phyloP scores from a whole-genome alignment of 2,329 filamentous ascomycete species.

The Colletotrichum lindemuthianum region DNA sequence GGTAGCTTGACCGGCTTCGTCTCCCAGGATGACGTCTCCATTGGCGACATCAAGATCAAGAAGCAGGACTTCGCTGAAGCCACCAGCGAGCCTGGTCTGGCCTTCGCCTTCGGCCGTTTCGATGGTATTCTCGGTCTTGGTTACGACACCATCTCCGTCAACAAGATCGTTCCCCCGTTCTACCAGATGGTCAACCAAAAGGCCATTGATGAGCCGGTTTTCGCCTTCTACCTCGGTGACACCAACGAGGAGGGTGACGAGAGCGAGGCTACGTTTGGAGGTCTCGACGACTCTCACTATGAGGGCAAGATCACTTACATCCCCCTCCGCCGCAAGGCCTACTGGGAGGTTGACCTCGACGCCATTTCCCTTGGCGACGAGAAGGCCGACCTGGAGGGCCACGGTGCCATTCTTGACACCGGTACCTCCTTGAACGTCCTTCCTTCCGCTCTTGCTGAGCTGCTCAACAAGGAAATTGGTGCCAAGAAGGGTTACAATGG shows the following conservation, averaged over 20 bases:
- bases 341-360: constrained; percentile 99
- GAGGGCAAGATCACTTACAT: constrained; percentile 91
- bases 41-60: constrained; percentile 90
- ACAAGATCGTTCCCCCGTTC: constrained; percentile 93
- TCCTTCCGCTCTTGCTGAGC: constrained; percentile 88
- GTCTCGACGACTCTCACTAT: constrained; percentile 82
- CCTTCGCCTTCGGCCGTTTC: constrained; percentile 97
- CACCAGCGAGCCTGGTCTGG: constrained; percentile 92
- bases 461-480: constrained; percentile 97
- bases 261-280: constrained; percentile 91
- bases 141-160: constrained; percentile 97
- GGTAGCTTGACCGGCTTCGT: constrained; percentile 94
- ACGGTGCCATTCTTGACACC: constrained; percentile 96
- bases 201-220: constrained; percentile 90
- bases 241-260: constrained; percentile 73
- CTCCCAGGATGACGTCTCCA: constrained; percentile 85
- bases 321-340: constrained; percentile 96
- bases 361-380: constrained; percentile 88
- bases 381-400: constrained; percentile 89
- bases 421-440: constrained; percentile 98
- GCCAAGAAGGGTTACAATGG: constrained; percentile 98
- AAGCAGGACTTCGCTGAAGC: constrained; percentile 96
- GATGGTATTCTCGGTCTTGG: constrained; percentile 96
- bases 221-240: constrained; percentile 94
- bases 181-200: constrained; percentile 95